Evolutionary conservation across 768 basidiomycete genomes (phyloP).

Genomic region (Gloeopeniophorella convolvens): DNA sequence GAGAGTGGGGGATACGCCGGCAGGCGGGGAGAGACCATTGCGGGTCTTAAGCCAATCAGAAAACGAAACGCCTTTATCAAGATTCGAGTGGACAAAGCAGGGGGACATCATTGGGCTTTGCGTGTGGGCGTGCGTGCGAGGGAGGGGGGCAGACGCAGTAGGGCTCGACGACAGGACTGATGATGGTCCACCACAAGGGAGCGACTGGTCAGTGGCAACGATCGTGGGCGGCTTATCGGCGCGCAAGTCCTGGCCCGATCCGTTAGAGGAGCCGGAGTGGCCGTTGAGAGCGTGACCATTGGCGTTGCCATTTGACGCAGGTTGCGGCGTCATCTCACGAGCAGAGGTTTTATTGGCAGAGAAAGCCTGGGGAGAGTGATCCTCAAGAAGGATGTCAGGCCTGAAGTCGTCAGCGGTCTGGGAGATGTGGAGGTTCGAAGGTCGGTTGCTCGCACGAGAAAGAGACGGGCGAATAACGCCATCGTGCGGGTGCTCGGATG

Average conservation of each 20-base stretch:
- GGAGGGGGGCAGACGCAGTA: conserved; percentile 3
- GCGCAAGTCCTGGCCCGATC: neutral
- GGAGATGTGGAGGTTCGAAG: conserved; percentile 31
- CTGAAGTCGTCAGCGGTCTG: conserved; percentile 29
- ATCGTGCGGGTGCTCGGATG: conserved; percentile 18
- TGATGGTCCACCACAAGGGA: conserved; percentile 2
- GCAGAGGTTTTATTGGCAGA: neutral
- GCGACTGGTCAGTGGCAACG: neutral
- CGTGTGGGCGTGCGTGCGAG: conserved; percentile 19
- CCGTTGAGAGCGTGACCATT: neutral
- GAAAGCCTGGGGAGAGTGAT: conserved; percentile 26
- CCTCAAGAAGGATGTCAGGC: conserved; percentile 33
- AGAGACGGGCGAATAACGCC: conserved; percentile 32
- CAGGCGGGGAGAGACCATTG: conserved; percentile 26
- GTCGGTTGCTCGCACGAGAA: conserved; percentile 32
- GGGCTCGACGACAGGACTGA: neutral
- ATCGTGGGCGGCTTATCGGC: neutral
- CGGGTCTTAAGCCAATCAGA: conserved; percentile 56
- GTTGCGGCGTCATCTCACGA: neutral
- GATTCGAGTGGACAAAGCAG: conserved; percentile 89
- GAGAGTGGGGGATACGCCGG: conserved; percentile 47
- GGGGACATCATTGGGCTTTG: conserved; percentile 54
- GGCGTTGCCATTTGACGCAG: neutral
- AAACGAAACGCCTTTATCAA: conserved; percentile 75
- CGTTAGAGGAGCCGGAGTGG: neutral